phyloP scores from a whole-genome alignment of 2,329 filamentous ascomycete genomes.

The Monosporascus sp. region DNA sequence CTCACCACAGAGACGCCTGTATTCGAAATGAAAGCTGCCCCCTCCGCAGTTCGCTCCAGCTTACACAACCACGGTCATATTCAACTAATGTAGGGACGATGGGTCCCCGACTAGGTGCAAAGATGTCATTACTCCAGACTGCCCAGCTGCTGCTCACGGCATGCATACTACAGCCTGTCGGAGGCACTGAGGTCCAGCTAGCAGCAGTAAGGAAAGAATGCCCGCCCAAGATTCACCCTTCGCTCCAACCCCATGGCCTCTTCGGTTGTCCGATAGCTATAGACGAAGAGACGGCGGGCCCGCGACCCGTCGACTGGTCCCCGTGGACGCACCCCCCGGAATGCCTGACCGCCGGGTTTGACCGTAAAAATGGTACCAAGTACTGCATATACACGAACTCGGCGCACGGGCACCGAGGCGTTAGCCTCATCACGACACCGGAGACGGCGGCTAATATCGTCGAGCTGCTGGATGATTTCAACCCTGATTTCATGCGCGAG shows the following conservation, averaged over 20 bases:
- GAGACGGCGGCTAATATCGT: slow-evolving; percentile 25
- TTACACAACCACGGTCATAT: background rate
- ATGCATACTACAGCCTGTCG: background rate
- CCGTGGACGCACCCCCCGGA: slow-evolving; percentile 21
- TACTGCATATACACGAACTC: slow-evolving; percentile 23
- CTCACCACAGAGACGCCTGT: background rate
- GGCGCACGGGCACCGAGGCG: slow-evolving; percentile 21
- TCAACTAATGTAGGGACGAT: background rate
- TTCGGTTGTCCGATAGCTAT: slow-evolving; percentile 15
- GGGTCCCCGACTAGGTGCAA: background rate
- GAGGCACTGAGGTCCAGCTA: background rate
- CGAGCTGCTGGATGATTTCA: slow-evolving; percentile 23
- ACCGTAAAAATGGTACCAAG: slow-evolving; percentile 1
- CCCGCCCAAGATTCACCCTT: slow-evolving; percentile 10
- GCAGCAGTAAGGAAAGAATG: slow-evolving; percentile 11
- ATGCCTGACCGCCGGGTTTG: slow-evolving; percentile 11
- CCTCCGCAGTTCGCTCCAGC: background rate
- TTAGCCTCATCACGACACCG: slow-evolving; percentile 31
- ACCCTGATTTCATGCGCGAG: slow-evolving; percentile 8
- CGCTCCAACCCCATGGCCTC: slow-evolving; percentile 8
- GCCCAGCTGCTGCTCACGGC: background rate
- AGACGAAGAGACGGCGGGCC: slow-evolving; percentile 12
- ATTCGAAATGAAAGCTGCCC: background rate
- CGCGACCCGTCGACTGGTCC: slow-evolving; percentile 17
- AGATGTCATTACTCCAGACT: background rate